These are phyloP conservation scores for Ogataea minuta DNA, from an alignment of 805 yeast genomes.

Conservation along the genomic window DNA sequence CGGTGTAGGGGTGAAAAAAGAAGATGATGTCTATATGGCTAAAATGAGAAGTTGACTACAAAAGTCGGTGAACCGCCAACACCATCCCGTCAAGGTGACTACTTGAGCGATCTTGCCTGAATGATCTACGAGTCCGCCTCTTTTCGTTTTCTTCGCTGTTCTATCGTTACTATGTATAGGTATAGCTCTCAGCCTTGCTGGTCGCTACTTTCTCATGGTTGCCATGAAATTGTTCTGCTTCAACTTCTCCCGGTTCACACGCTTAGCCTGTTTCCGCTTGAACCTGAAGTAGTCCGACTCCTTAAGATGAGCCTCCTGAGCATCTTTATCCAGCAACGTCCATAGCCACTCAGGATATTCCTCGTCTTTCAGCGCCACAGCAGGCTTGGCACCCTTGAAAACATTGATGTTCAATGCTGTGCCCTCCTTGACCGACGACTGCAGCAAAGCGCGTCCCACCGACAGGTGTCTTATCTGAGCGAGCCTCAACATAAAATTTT, in stretches of 20 bases:
- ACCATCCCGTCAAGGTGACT: too few relatives aligned
- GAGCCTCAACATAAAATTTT: conserved; percentile 5
- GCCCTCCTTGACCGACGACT: conserved; percentile 66
- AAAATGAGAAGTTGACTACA: too few relatives aligned
- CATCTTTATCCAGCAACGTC: conserved; percentile 70
- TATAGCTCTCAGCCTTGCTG: neutral
- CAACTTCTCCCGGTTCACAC: conserved; percentile 64
- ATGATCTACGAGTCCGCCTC: too few relatives aligned
- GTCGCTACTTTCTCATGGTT: conserved; percentile 38
- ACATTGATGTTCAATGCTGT: conserved; percentile 70
- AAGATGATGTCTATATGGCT: too few relatives aligned
- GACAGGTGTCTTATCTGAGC: conserved; percentile 22
- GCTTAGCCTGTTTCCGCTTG: conserved; percentile 70
- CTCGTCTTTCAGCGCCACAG: conserved; percentile 79
- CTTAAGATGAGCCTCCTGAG: conserved; percentile 55
- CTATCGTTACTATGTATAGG: too few relatives aligned
- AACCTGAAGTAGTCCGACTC: conserved; percentile 55
- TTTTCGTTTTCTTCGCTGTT: too few relatives aligned
- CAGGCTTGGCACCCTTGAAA: conserved; percentile 78
- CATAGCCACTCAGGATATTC: conserved; percentile 97
- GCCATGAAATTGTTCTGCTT: conserved; percentile 78
- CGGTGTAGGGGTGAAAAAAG: too few relatives aligned
- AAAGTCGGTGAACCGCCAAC: too few relatives aligned
- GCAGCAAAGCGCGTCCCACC: conserved; percentile 16
- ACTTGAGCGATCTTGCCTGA: too few relatives aligned